phyloP scores from a whole-genome alignment of 1,284 basidiomycete genomes.

The Austroboletus novae-zelandiae region DNA sequence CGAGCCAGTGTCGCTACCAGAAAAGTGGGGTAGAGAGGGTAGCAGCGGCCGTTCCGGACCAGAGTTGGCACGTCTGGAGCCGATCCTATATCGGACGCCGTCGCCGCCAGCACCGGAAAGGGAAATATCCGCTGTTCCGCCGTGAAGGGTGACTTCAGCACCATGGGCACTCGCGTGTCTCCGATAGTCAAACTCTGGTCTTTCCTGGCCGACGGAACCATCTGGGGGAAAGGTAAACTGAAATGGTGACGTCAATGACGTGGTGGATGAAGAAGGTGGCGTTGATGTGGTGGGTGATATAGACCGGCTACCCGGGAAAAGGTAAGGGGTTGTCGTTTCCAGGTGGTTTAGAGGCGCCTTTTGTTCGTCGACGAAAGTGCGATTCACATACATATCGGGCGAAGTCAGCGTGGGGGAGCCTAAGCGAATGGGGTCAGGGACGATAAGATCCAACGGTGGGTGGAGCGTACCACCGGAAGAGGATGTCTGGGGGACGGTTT shows the following conservation, averaged over 20 bases:
- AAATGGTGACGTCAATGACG: conserved; percentile 61
- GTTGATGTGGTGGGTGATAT: conserved; percentile 68
- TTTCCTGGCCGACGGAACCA: conserved; percentile 48
- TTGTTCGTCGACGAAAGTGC: conserved; percentile 59
- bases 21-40: conserved; percentile 49
- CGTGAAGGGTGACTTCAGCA: conserved; percentile 64
- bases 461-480: conserved; percentile 44
- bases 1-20: conserved; percentile 49
- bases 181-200: conserved; percentile 63
- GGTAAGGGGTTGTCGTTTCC: conserved; percentile 55
- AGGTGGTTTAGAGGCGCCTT: conserved; percentile 55
- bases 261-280: conserved; percentile 62
- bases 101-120: conserved; percentile 48
- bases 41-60: conserved; percentile 50
- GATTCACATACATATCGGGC: conserved; percentile 53
- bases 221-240: conserved; percentile 61
- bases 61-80: conserved; percentile 46
- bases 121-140: conserved; percentile 71
- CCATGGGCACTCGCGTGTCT: conserved; percentile 49
- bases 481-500: conserved; percentile 41
- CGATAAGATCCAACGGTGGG: conserved; percentile 43
- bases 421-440: conserved; percentile 49
- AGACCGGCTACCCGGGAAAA: conserved; percentile 66
- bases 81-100: conserved; percentile 58
- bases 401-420: conserved; percentile 61